Evolutionary conservation across 1,139 yeast genomes (phyloP), one percentile per base, ranked within the genome.

Genomic region (Pichia sp.): DNA sequence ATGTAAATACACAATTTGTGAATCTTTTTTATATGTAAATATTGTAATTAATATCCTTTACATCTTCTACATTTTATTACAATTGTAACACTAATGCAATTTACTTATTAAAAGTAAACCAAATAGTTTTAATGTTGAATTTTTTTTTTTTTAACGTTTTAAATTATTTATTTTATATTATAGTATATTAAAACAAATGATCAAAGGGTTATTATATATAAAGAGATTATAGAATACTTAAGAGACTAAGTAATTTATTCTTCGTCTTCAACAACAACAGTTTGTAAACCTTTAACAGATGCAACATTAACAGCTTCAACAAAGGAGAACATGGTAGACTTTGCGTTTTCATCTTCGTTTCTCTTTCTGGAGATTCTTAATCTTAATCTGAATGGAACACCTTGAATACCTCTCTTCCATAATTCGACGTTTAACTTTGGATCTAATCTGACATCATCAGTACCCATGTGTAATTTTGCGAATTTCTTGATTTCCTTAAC

Each of bases 391-490:
- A 76, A 77, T 71, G 95, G 95, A 65, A 87, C 95, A 76, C 96
- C 96, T 81, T 89, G 91, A 76, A 93, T 83, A 78, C 99, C 99
- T 78, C 95, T 88, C 74, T 87, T 85, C 98, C 98, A 93, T 76
- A 93, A 78, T 70, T 84, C 94, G 74, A 89, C 93, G 84, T 93
- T 93, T 74, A 93, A 80, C 74, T 80, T 86, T 69, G 98, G 98
- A 77, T 91, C 97, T 68, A 93, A 76, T 80, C 98, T 93, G 71
- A 93, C 97, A 70, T 93, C 99, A 59, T 86, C 74, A 66, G 99
- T 93, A 69, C 97, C 97, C 94, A 91, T 87, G 84, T 91, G 97
- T 76, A 86, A 80, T 70, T 86, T 79, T 68, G 98, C 96, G 69
- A 93, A 93, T 76, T 86, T 89, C 81, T 87, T 89, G 80, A 93